Evolutionary conservation across 139 green algal species (phyloP).

Genomic region (Edaphochlamys debaryana): DNA sequence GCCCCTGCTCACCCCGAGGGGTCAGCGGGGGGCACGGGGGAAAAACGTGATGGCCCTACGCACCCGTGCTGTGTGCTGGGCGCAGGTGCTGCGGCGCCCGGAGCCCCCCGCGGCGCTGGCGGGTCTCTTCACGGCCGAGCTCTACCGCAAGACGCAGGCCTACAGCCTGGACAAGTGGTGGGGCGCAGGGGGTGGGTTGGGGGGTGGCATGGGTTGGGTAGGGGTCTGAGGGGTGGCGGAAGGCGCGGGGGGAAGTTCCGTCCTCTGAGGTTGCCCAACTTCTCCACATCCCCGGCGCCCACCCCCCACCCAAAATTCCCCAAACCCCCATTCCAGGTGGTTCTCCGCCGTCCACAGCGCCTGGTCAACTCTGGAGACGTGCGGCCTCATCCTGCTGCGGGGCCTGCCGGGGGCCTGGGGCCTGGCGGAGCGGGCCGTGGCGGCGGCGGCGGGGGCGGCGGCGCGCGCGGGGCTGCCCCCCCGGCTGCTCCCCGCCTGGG

Average conservation of each 20-base stretch:
- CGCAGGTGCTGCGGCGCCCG: slow-evolving; percentile 36
- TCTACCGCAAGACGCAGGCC: slow-evolving; percentile 68
- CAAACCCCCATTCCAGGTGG: too few relatives aligned
- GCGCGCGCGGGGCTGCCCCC: not conserved
- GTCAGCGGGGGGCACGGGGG: too few relatives aligned
- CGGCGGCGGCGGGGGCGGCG: not conserved
- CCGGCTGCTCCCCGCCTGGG: not conserved
- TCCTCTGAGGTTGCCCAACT: not conserved
- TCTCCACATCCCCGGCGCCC: not conserved
- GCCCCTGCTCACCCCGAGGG: too few relatives aligned
- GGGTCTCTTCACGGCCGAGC: slow-evolving; percentile 37
- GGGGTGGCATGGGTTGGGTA: not conserved
- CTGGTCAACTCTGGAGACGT: slow-evolving; percentile 52
- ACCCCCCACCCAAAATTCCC: too few relatives aligned
- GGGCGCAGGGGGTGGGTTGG: not conserved
- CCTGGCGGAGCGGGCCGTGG: not conserved
- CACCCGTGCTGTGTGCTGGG: not conserved
- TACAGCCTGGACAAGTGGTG: slow-evolving; percentile 84
- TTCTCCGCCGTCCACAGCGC: slow-evolving; percentile 52
- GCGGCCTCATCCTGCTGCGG: slow-evolving; percentile 30
- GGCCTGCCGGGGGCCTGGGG: slow-evolving; percentile 35
- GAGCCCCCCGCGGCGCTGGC: slow-evolving; percentile 39
- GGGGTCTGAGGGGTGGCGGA: too few relatives aligned
- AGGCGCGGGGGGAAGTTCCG: too few relatives aligned
- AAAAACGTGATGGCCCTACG: not conserved